Percentiles rank a stretch among this genome's conserved stretches.
Evolutionary conservation across 805 yeast genomes (phyloP).

Genomic region (Torulaspora quercuum): DNA sequence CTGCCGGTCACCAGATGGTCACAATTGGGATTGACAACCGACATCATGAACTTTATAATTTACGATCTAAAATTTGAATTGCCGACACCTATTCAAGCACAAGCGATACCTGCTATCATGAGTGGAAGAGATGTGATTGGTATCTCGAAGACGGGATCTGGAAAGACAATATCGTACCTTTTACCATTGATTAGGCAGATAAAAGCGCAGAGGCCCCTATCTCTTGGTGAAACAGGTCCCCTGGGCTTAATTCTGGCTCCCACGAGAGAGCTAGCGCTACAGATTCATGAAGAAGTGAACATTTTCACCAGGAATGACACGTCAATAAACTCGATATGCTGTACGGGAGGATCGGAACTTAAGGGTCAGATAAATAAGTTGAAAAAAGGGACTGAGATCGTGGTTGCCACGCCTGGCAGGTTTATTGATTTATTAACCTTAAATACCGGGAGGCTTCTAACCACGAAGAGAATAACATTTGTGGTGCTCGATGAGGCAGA

Average conservation of each 20-base stretch:
- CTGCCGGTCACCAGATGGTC: conserved; percentile 75
- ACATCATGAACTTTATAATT: conserved; percentile 50
- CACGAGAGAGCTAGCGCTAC: conserved; percentile 87
- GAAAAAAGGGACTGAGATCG: conserved; percentile 71
- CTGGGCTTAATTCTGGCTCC: conserved; percentile 80
- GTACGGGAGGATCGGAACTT: conserved; percentile 87
- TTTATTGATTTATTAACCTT: conserved; percentile 84
- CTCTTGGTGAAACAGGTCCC: conserved; percentile 60
- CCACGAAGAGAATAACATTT: conserved; percentile 65
- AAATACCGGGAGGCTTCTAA: conserved; percentile 68
- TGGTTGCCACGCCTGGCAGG: conserved; percentile 95
- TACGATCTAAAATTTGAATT: conserved; percentile 48
- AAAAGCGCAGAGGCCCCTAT: conserved; percentile 59
- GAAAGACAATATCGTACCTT: conserved; percentile 86
- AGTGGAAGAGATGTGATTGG: conserved; percentile 87
- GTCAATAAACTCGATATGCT: conserved; percentile 62
- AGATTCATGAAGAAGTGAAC: conserved; percentile 65
- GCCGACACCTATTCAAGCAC: conserved; percentile 89
- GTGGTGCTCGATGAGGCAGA: conserved; percentile 96
- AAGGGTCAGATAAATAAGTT: conserved; percentile 77
- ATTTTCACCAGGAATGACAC: conserved; percentile 44
- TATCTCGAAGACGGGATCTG: conserved; percentile 95
- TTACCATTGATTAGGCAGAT: conserved; percentile 84
- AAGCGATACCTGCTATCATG: conserved; percentile 88
- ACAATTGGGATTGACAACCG: conserved; percentile 71